These are phyloP conservation scores for Gardenia jasminoides DNA, from an alignment of 257 asterid genomes.

Conservation along the genomic window DNA sequence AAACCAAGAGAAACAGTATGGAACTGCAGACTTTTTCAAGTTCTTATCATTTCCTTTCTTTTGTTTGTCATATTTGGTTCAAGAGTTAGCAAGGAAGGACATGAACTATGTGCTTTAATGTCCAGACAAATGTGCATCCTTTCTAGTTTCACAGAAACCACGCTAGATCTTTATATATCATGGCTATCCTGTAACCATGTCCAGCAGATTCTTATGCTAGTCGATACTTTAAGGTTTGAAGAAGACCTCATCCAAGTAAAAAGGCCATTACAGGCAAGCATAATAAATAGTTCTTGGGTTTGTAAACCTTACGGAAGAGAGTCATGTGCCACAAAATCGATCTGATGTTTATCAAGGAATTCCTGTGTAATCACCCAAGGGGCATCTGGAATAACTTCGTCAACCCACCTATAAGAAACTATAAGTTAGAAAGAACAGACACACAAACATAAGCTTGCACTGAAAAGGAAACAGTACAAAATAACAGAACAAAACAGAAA, in stretches of 20 bases:
- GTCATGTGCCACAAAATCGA: slow-evolving; percentile 93
- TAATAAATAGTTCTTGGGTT: slow-evolving; percentile 13
- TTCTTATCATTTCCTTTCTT: background rate
- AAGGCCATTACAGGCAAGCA: background rate
- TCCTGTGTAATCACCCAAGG: slow-evolving; percentile 94
- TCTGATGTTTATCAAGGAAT: slow-evolving; percentile 78
- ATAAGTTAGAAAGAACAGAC: slow-evolving; percentile 15
- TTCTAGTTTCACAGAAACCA: background rate
- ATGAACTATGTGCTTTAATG: background rate
- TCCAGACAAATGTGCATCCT: too few species aligned
- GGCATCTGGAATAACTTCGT: slow-evolving; percentile 96
- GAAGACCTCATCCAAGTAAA: background rate
- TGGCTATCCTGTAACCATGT: background rate
- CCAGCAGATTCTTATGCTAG: background rate
- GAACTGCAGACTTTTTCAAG: background rate
- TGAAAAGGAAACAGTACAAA: background rate
- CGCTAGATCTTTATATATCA: background rate
- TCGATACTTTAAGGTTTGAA: background rate
- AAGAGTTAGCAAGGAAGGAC: background rate
- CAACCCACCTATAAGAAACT: slow-evolving; percentile 79
- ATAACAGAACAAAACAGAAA: background rate
- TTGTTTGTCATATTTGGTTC: background rate
- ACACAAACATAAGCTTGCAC: background rate
- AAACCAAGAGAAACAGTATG: slow-evolving; percentile 7
- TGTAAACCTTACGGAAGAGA: slow-evolving; percentile 81